These are phyloP conservation scores for Xylaria sp. DNA, from an alignment of 2,329 filamentous ascomycete species.

Conservation along the genomic window DNA sequence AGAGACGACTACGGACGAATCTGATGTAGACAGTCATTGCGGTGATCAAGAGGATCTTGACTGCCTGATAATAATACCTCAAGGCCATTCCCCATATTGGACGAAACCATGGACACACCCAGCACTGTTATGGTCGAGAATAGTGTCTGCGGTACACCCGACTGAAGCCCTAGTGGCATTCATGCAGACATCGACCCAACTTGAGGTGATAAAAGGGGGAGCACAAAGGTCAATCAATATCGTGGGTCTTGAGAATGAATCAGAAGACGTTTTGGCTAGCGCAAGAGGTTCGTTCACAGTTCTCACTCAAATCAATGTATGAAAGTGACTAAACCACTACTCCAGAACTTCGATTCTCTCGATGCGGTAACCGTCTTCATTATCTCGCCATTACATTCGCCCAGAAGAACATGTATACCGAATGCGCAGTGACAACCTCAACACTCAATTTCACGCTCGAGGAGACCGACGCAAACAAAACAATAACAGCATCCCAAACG, in stretches of 20 bases:
- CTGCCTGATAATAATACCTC: conserved; percentile 28
- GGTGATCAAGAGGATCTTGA: conserved; percentile 10
- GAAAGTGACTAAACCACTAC: neutral
- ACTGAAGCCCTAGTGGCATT: conserved; percentile 17
- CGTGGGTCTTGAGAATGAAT: neutral
- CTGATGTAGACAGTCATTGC: conserved; percentile 17
- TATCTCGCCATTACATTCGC: conserved; percentile 19
- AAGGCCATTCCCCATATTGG: conserved; percentile 18
- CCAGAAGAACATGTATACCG: conserved; percentile 4
- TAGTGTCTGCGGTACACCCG: conserved; percentile 24
- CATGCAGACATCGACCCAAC: conserved; percentile 10
- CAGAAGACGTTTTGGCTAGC: conserved; percentile 13
- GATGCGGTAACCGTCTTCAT: conserved; percentile 18
- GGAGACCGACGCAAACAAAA: neutral
- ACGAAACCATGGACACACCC: conserved; percentile 28
- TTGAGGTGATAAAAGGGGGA: conserved; percentile 15
- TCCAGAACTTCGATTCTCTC: conserved; percentile 29
- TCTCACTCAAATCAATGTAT: too few relatives aligned
- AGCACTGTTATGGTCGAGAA: conserved; percentile 20
- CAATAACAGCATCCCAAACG: conserved; percentile 1
- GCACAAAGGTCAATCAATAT: conserved; percentile 18
- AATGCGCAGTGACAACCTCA: conserved; percentile 14
- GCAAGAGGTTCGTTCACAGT: conserved; percentile 22
- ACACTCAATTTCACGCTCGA: neutral
- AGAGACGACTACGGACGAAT: conserved; percentile 26